Conservation (phyloP, 768 basidiomycete genomes). For the Tricholoma hemisulphureum region DNA sequence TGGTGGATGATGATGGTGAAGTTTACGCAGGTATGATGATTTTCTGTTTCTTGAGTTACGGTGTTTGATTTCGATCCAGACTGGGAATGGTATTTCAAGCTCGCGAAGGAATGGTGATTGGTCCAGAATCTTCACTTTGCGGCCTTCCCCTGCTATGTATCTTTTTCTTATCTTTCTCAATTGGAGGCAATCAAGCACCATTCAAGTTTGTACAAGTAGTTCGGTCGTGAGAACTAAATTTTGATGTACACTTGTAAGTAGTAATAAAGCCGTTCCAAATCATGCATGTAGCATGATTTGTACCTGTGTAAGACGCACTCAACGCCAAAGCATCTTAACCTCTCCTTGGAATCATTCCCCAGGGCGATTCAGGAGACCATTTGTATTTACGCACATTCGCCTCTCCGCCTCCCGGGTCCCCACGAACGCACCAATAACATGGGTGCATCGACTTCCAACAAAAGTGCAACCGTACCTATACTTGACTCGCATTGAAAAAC, state of each 20-base stretch:
- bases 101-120: slow-evolving; percentile 84
- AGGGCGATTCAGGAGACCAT: not conserved
- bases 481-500: slow-evolving; percentile 90
- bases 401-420: slow-evolving; percentile 8
- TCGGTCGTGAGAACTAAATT: not conserved
- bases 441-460: slow-evolving; percentile 66
- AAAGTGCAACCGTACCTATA: slow-evolving; percentile 75
- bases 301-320: not conserved
- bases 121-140: slow-evolving; percentile 2
- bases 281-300: not conserved
- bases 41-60: not conserved
- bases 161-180: slow-evolving; percentile 10
- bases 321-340: not conserved
- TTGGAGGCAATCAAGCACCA: slow-evolving; percentile 13
- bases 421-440: slow-evolving; percentile 35
- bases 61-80: slow-evolving; percentile 38
- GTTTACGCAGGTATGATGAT: slow-evolving; percentile 68
- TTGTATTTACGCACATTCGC: slow-evolving; percentile 6
- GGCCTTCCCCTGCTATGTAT: slow-evolving; percentile 6
- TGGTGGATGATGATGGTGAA: slow-evolving; percentile 83
- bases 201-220: slow-evolving; percentile 14
- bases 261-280: no score
- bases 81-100: slow-evolving; percentile 89
- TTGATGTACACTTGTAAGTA: no score
- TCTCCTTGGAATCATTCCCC: not conserved